phyloP scores from a whole-genome alignment of 306 rosid species.

The Lotus japonicus region DNA sequence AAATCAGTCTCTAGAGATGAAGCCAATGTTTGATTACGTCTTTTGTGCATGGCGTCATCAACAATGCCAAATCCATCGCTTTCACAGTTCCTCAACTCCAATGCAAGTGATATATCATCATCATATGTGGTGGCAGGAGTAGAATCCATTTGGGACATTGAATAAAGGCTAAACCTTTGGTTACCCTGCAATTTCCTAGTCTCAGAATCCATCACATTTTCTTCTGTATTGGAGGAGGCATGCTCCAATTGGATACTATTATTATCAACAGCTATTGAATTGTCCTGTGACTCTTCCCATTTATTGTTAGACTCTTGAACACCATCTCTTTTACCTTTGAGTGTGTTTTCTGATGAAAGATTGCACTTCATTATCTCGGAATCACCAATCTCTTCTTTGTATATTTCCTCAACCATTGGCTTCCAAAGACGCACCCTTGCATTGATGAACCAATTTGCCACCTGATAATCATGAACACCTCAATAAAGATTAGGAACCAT shows the following conservation, averaged over 20 bases:
- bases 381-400: constrained; percentile 90
- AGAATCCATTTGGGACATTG: constrained; percentile 28
- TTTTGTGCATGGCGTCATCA: constrained; percentile 33
- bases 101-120: constrained; percentile 66
- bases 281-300: constrained; percentile 49
- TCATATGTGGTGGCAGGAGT: constrained; percentile 33
- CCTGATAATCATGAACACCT: constrained; percentile 31
- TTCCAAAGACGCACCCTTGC: constrained; percentile 98
- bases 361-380: constrained; percentile 50
- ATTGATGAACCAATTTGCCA: constrained; percentile 96
- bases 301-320: constrained; percentile 36
- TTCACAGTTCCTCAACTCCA: constrained; percentile 79
- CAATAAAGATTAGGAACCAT: too few relatives aligned
- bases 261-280: constrained; percentile 9
- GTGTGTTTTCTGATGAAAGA: constrained; percentile 51
- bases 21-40: constrained; percentile 32
- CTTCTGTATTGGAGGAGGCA: constrained; percentile 21
- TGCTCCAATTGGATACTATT: constrained; percentile 19
- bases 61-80: constrained; percentile 43
- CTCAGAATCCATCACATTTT: constrained; percentile 29
- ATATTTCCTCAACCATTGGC: constrained; percentile 98
- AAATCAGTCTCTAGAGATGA: constrained; percentile 42
- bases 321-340: constrained; percentile 37
- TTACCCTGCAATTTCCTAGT: constrained; percentile 32
- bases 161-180: constrained; percentile 38